Conservation (phyloP, 148 eudicot species). For the Nyssa sinensis region DNA sequence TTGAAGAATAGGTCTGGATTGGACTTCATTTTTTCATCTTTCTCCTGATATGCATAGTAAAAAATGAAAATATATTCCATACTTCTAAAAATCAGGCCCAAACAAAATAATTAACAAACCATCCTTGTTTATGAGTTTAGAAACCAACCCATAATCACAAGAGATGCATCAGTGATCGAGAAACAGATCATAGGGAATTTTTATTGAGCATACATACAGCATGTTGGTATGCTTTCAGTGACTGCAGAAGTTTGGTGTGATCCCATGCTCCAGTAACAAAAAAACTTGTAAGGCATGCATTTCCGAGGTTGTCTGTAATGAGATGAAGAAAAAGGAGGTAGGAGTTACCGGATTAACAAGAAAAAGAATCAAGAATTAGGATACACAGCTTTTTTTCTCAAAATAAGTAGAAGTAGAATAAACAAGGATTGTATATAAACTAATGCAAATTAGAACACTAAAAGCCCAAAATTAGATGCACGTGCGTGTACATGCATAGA, state of each 20-base stretch:
- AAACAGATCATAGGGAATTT: slow-evolving; percentile 5
- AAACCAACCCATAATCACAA: slow-evolving; percentile 1
- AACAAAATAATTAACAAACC: background rate
- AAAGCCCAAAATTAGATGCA: background rate
- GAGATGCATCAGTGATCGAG: background rate
- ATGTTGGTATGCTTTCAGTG: slow-evolving; percentile 89
- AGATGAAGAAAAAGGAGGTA: slow-evolving; percentile 4
- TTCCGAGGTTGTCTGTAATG: slow-evolving; percentile 81
- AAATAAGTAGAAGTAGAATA: background rate
- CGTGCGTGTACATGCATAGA: background rate
- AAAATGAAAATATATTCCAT: slow-evolving; percentile 17
- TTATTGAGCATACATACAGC: slow-evolving; percentile 60
- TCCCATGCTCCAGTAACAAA: slow-evolving; percentile 92
- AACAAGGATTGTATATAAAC: background rate
- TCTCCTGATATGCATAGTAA: slow-evolving; percentile 59
- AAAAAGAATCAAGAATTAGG: background rate
- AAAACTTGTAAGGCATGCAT: slow-evolving; percentile 88
- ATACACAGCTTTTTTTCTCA: background rate
- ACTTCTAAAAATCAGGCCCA: background rate
- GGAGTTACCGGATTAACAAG: background rate
- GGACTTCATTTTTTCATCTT: slow-evolving; percentile 75
- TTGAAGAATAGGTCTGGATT: slow-evolving; percentile 90
- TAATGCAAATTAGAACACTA: background rate
- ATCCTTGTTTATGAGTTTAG: background rate
- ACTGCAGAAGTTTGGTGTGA: slow-evolving; percentile 70